These are phyloP conservation scores for Syzygium aqueum DNA, from an alignment of 345 rosid genomes.

Conservation along the genomic window DNA sequence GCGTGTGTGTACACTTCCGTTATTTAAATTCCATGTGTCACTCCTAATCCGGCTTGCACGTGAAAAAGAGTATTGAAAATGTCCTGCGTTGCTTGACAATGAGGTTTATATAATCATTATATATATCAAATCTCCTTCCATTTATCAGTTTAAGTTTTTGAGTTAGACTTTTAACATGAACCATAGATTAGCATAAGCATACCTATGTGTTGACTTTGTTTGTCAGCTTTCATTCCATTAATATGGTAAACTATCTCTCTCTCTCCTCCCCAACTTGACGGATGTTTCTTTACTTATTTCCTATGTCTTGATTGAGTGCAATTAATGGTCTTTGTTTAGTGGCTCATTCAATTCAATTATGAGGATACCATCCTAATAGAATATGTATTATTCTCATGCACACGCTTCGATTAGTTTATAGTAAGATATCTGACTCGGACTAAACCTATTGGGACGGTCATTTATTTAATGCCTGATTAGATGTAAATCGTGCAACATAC, in stretches of 20 bases:
- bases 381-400: not conserved
- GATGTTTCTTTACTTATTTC: not conserved
- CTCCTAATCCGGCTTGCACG: fast-evolving
- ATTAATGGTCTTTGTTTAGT: not conserved
- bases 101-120: not conserved
- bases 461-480: not conserved
- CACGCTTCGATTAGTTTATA: not conserved
- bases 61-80: fast-evolving
- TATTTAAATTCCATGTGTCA: not conserved
- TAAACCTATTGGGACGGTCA: not conserved
- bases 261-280: not conserved
- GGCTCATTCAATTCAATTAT: not conserved
- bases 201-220: not conserved
- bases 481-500: not conserved
- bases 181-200: not conserved
- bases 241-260: not conserved
- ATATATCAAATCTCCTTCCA: fast-evolving
- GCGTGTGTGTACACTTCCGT: not conserved
- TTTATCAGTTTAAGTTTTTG: not conserved
- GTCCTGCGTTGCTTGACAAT: fast-evolving
- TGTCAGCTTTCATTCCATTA: not conserved
- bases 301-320: not conserved
- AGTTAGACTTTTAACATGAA: not conserved
- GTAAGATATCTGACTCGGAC: not conserved
- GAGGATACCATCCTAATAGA: not conserved